Conservation (phyloP, 441 rosid species). For the Kokia cookei region DNA sequence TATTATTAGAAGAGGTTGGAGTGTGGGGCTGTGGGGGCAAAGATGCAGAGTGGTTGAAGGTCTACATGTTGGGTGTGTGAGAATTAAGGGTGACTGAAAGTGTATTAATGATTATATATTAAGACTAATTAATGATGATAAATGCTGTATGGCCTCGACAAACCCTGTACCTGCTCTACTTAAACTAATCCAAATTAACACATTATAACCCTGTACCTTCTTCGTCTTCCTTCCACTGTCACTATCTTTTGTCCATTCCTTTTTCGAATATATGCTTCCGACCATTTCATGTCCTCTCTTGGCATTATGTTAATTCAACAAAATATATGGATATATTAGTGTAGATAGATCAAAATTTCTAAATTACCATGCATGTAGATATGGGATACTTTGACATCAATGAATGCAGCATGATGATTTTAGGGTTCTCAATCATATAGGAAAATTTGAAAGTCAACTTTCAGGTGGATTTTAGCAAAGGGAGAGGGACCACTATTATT, state of each 20-base stretch:
- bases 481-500: slow-evolving; percentile 7
- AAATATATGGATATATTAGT: no score
- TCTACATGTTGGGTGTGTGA: slow-evolving; percentile 47
- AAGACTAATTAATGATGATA: background rate
- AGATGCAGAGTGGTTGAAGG: slow-evolving; percentile 11
- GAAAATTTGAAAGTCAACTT: background rate
- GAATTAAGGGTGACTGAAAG: slow-evolving; percentile 11
- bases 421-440: background rate
- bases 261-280: slow-evolving; percentile 34
- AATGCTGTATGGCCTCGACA: background rate
- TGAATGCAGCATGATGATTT: background rate
- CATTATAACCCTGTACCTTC: background rate
- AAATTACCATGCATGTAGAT: background rate
- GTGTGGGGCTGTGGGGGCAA: slow-evolving; percentile 29
- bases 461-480: slow-evolving; percentile 7
- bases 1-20: background rate
- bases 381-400: background rate
- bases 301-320: background rate
- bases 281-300: background rate
- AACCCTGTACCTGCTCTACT: slow-evolving; percentile 13
- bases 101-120: slow-evolving; percentile 25
- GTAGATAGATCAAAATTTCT: no score
- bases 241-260: slow-evolving; percentile 42
- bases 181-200: slow-evolving; percentile 19
- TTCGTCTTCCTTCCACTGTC: slow-evolving; percentile 20